Evolutionary conservation across 345 rosid genomes (phyloP), one percentile per base, ranked within the genome.

Genomic region (Ceriops zippeliana): DNA sequence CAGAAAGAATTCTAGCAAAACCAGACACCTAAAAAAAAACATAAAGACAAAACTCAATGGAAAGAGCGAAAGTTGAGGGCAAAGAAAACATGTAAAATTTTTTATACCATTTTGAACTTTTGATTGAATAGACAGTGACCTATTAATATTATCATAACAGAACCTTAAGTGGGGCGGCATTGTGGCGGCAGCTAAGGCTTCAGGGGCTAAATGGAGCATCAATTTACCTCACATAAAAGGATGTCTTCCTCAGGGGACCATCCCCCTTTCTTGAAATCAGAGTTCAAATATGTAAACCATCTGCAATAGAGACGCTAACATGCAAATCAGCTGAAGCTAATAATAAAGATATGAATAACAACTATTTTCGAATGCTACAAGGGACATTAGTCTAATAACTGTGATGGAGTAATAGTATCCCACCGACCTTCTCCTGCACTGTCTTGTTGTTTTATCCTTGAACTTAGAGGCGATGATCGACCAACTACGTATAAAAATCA

Each of bases 171-270:
- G 19, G 49, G 49, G 17, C 49, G 4, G 49, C 49, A 3, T 42
- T 42, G 17, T 11, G 49, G 19, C 19, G 4, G 59, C 58, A 8
- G 30, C 28, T 56, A 56, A 56, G 28, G 59, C 59, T 24, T 56
- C 28, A 11, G 24, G 24, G 28, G 31, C 10, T 31, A 59, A 31
- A 49, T 1, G 46, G 67, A 38, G 27, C 49, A 60, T 21, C 68
- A 68, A 62, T 62, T 42, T 73, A 91, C 99, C 99, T 95, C 96
- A 66, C 99, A 95, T 66, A 95, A 79, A 11, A 95, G 92, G 78
- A 88, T 74, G 71, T 95, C 99, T 86, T 91, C 99, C 74, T 95
- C 98, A 10, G 96, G 96, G 58, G 97, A 87, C 99, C 99, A 95
- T 58, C 98, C 99, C 11, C 99, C 99, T 77, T 88, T 95, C 85